Evolutionary conservation across 345 rosid species (phyloP).

Genomic region (Eucalyptus sideroxylon): DNA sequence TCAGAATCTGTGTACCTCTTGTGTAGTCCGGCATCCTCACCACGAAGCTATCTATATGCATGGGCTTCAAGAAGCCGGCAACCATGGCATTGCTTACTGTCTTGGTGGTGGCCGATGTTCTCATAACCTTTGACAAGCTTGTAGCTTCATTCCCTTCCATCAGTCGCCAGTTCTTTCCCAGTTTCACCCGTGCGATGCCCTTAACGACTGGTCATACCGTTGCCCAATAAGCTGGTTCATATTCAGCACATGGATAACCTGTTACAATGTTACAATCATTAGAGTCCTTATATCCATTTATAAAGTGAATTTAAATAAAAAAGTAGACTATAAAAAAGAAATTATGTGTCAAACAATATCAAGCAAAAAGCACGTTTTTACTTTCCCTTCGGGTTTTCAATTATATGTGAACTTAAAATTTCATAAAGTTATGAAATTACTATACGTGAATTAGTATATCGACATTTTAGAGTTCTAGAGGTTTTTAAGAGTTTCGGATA

Average conservation of each 20-base stretch:
- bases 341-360: not conserved
- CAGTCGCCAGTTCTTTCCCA: not conserved
- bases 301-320: not conserved
- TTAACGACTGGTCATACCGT: not conserved
- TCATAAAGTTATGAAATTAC: not conserved
- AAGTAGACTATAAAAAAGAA: not conserved
- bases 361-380: not conserved
- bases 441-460: not conserved
- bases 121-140: not conserved
- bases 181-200: not conserved
- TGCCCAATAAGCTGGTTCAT: not conserved
- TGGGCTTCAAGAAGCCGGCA: not conserved
- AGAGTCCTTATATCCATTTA: not conserved
- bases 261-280: not conserved
- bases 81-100: not conserved
- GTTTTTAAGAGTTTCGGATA: not conserved
- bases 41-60: not conserved
- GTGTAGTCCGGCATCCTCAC: not conserved
- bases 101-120: not conserved
- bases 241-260: not conserved
- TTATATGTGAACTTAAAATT: not conserved
- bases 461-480: not conserved
- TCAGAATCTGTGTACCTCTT: not conserved
- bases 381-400: not conserved
- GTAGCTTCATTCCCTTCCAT: not conserved